Evolutionary conservation across 192 early-diverging fungal genomes (phyloP).

Genomic region (Rhizoclosmatium sp.): DNA sequence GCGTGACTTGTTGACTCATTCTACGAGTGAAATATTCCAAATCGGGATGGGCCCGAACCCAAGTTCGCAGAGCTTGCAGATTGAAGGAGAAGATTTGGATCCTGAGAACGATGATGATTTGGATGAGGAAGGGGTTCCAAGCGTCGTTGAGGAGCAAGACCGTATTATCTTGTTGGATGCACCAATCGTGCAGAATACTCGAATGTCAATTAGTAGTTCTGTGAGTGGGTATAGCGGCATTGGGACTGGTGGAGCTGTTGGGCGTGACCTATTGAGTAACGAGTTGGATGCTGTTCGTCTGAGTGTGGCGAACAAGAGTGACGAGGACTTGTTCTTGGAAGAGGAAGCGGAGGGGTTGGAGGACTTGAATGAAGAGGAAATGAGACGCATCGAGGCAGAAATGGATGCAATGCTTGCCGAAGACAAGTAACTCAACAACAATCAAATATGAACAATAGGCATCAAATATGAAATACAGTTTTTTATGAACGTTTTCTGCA

Average conservation of each 20-base stretch:
- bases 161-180: slow-evolving; percentile 25
- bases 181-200: neutral
- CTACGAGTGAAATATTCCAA: neutral
- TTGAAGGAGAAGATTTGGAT: slow-evolving; percentile 36
- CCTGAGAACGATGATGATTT: slow-evolving; percentile 33
- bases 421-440: neutral
- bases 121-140: neutral
- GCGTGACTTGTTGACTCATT: slow-evolving; percentile 10
- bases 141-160: slow-evolving; percentile 23
- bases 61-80: slow-evolving; percentile 31
- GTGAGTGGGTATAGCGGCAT: neutral
- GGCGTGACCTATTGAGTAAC: neutral
- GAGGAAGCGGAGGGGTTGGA: slow-evolving; percentile 30
- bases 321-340: slow-evolving; percentile 35
- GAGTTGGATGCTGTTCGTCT: neutral
- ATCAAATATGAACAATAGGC: neutral
- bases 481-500: neutral
- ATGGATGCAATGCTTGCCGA: slow-evolving; percentile 21
- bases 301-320: slow-evolving; percentile 18
- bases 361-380: slow-evolving; percentile 21
- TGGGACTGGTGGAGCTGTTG: neutral
- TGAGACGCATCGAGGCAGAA: slow-evolving; percentile 8
- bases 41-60: neutral
- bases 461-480: neutral
- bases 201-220: neutral